These are phyloP conservation scores for Paraphaeosphaeria minitans DNA, from an alignment of 2,329 filamentous ascomycete genomes.

Conservation along the genomic window DNA sequence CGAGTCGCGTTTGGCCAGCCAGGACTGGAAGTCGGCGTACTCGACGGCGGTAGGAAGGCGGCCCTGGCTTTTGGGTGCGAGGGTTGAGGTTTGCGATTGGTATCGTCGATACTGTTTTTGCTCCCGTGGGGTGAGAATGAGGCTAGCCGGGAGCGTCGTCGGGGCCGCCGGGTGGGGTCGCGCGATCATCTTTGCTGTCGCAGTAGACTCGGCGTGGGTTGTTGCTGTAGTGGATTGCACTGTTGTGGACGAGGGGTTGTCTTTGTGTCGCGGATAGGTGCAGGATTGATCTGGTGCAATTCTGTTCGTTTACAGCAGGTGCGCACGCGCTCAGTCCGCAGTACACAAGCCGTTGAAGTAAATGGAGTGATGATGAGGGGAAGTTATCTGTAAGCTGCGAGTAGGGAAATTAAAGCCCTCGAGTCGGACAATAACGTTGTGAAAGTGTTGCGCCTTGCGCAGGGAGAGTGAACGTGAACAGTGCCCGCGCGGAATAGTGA, in stretches of 20 bases:
- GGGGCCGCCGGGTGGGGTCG: background rate
- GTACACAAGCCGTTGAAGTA: background rate
- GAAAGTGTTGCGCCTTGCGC: slow-evolving; percentile 2
- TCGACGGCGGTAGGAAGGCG: slow-evolving; percentile 32
- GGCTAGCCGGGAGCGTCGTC: slow-evolving; percentile 19
- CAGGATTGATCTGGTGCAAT: background rate
- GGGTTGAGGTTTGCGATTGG: slow-evolving; percentile 28
- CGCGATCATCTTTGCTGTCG: slow-evolving; percentile 1
- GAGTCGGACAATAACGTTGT: background rate
- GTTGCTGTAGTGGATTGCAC: too few relatives aligned
- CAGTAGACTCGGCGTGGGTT: background rate
- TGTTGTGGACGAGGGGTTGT: background rate
- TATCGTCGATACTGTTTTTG: slow-evolving; percentile 37
- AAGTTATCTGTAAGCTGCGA: background rate
- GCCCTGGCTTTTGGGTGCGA: slow-evolving; percentile 24
- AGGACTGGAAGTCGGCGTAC: slow-evolving; percentile 37
- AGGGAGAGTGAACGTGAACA: slow-evolving; percentile 7
- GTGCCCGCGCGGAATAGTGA: background rate
- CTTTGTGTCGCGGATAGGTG: background rate
- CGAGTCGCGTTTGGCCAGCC: slow-evolving; percentile 36
- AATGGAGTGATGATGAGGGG: background rate
- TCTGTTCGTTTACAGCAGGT: background rate
- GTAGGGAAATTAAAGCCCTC: background rate
- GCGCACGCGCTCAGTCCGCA: background rate
- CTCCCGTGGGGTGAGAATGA: slow-evolving; percentile 31